Evolutionary conservation across 805 yeast genomes (phyloP), one percentile per base, ranked within the genome.

Genomic region (Saturnispora galanensis): DNA sequence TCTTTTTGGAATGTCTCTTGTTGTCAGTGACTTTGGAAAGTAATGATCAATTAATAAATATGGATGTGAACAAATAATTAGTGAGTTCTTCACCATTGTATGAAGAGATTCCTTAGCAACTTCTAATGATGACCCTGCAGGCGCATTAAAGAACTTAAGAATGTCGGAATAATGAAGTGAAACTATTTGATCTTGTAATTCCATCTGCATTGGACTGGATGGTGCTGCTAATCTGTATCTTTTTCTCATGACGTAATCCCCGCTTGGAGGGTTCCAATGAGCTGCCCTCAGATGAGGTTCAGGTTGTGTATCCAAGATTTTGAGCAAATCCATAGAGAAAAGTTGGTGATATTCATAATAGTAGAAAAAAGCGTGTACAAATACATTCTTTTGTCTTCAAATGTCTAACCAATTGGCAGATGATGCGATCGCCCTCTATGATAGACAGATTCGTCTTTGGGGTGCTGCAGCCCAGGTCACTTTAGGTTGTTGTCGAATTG

Each of bases 371-470:
- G 30, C 5, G 7, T 35, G 11, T 31, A 41, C 13, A 41, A 3
- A 17, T 35, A 13, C n/a, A 11, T 11, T 30, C 13, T 28, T 18
- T 15, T 15, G 28, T 10, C 31, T 32, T 10, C 13, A 10, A 15
- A 18, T 5, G 15, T 26, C 12, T 17, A 7, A 47, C 37, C 30
- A 39, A 31, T 41, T 50, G 28, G 43, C 41, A 4, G 15, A 42
- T 63, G 96, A 88, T 55, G 97, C 89, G 58, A 77, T 89, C 47
- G 96, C 94, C 1, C 71, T 90, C 17, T 90, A 90, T 58, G 98
- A 90, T 63, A 76, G 98, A 47, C 98, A 90, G 63, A 89, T 90
- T 50, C 67, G 98, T 50, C 70, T 90, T 16, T 90, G 98, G 98
- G 98, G 98, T 2, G 69, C 93, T 58, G 94, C 84, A 30, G 95